Conservation (phyloP, 2,329 filamentous ascomycete genomes). For the Ascochyta pisi region DNA sequence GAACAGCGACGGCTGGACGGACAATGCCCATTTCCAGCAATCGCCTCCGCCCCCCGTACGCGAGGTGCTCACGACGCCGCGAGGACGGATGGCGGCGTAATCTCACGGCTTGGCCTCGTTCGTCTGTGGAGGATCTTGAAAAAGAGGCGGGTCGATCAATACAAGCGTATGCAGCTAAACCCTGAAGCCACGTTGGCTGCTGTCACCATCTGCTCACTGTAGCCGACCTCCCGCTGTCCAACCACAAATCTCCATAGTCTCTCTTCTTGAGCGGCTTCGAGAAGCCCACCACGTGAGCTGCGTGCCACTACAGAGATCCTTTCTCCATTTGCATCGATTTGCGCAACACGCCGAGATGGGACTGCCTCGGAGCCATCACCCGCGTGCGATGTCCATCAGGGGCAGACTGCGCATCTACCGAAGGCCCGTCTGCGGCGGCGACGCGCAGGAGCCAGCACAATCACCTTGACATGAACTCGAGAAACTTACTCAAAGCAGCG, state of each 20-base stretch:
- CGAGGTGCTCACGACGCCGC: constrained; percentile 40
- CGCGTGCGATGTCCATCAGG: constrained; percentile 24
- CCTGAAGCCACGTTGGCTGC: constrained; percentile 49
- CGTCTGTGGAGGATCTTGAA: constrained; percentile 47
- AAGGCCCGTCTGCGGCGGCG: constrained; percentile 23
- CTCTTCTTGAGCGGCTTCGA: constrained; percentile 25
- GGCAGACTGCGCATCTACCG: constrained; percentile 24
- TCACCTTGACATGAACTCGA: constrained; percentile 6
- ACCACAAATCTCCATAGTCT: constrained; percentile 15
- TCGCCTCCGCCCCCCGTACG: constrained; percentile 39
- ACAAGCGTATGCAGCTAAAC: constrained; percentile 50
- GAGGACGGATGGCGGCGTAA: constrained; percentile 44
- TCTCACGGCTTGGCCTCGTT: constrained; percentile 41
- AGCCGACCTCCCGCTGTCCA: constrained; percentile 32
- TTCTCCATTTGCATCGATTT: constrained; percentile 14
- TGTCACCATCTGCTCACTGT: constrained; percentile 33
- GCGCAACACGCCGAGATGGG: constrained; percentile 11
- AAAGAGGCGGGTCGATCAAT: constrained; percentile 50
- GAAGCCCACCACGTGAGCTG: constrained; percentile 31
- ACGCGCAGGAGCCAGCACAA: constrained; percentile 7
- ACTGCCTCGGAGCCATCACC: constrained; percentile 12
- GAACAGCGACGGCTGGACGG: constrained; percentile 32
- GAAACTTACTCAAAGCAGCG: constrained; percentile 1
- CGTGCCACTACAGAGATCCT: constrained; percentile 22
- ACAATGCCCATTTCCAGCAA: constrained; percentile 40